Conservation (phyloP, 768 basidiomycete species). For the Macrolepiota albuminosa region DNA sequence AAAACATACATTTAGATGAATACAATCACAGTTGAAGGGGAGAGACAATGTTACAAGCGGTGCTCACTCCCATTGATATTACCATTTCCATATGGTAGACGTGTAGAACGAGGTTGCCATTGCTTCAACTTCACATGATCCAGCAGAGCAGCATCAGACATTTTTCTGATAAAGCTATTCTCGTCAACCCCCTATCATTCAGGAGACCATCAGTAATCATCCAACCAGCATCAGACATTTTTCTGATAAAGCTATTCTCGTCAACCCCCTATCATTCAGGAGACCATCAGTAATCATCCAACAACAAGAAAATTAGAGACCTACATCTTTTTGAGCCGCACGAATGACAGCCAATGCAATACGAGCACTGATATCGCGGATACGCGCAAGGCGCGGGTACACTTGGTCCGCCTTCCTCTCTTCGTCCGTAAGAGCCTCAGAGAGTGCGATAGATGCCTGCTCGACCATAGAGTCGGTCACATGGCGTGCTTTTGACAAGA, state of each 20-base stretch:
- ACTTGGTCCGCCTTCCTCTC: conserved; percentile 53
- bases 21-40: background rate
- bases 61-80: conserved; percentile 14
- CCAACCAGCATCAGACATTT: conserved; percentile 36
- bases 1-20: background rate
- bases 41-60: conserved; percentile 20
- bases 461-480: conserved; percentile 72
- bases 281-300: background rate
- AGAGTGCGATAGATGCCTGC: conserved; percentile 56
- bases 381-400: conserved; percentile 64
- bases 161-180: conserved; percentile 40
- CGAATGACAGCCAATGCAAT: conserved; percentile 62
- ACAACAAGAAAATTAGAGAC: conserved; percentile 11
- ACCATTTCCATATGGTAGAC: conserved; percentile 2
- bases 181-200: conserved; percentile 36
- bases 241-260: conserved; percentile 41
- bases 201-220: background rate
- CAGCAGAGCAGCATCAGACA: conserved; percentile 43
- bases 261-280: conserved; percentile 32
- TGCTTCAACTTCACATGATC: conserved; percentile 50
- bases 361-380: conserved; percentile 59
- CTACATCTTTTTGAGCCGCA: conserved; percentile 59
- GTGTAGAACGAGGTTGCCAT: conserved; percentile 41
- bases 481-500: conserved; percentile 50
- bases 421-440: conserved; percentile 49